Evolutionary conservation across 371 early-diverging fungal species (phyloP), one percentile per base, ranked within the genome.

Genomic region (Mucor saturninus): DNA sequence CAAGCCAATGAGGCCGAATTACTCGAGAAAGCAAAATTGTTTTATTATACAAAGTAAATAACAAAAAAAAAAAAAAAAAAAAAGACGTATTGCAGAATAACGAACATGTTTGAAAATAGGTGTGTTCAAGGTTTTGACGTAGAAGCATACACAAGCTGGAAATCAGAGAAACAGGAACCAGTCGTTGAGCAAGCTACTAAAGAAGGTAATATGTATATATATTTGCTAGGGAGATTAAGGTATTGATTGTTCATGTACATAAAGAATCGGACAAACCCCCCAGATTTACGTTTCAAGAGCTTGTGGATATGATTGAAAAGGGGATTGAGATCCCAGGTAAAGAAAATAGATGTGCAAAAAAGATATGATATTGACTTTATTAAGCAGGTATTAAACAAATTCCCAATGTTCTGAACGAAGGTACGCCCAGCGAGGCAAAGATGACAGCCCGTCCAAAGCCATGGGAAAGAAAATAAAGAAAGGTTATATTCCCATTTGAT

Each of bases 311-410:
- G 70, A 82, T 84, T 63, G 76, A 78, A 30, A 75, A 70, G 5
- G 83, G 81, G 7, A 75, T 77, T 48, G 79, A 77, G 30, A 79
- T 84, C 30, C 85, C 85, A 79, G 85, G 85, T 80, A 64, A 68
- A 38, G 13, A 30, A 26, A 30, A 58, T 14, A 51, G 42, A 38
- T 29, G 26, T 14, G 42, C 7, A 30, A 28, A 11, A 38, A n/a
- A 54, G 2, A 15, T 31, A n/a, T 35, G 4, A 31, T 26, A 43
- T 11, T 37, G 21, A 42, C 30, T 35, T 50, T 35, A 56, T 45
- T 9, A 26, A 9, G 45, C 39, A 71, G 84, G 84, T 48, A 84
- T 84, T 35, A 79, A 77, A 49, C 75, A 79, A 58, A 84, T 84
- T 52, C 85, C 85, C 11, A 77, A 79, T 54, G 69, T 69, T 42